Evolutionary conservation across 257 asterid genomes (phyloP).

Genomic region (Solanum sparsipilum): DNA sequence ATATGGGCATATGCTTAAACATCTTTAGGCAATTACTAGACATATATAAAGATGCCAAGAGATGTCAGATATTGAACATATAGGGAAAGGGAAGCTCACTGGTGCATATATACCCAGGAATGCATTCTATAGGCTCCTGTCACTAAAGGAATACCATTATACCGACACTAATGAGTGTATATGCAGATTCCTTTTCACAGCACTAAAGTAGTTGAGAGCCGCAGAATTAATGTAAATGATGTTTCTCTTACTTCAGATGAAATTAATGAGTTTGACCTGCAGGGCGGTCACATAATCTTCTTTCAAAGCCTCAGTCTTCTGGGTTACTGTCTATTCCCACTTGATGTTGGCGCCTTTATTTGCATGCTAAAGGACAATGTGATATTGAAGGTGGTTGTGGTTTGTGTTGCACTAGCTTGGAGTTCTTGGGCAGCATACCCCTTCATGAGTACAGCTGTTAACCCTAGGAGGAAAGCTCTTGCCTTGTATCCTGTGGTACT

Average conservation of each 20-base stretch:
- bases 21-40: neutral
- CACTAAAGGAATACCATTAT: neutral
- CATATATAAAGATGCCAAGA: neutral
- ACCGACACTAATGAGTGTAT: neutral
- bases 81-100: neutral
- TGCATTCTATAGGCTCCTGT: neutral
- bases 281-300: constrained; percentile 98
- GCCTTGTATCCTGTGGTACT: constrained; percentile 88
- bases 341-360: constrained; percentile 72
- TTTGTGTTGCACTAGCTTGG: constrained; percentile 75
- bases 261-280: neutral
- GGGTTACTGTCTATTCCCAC: constrained; percentile 88
- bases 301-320: constrained; percentile 93
- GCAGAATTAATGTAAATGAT: neutral
- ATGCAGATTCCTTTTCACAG: neutral
- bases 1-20: neutral
- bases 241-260: neutral
- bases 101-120: neutral
- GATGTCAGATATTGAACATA: neutral
- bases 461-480: constrained; percentile 83
- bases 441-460: constrained; percentile 87
- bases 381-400: constrained; percentile 66
- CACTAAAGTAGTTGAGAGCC: neutral
- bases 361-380: constrained; percentile 78
- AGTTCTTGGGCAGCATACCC: constrained; percentile 99